Evolutionary conservation across 148 eudicot genomes (phyloP), one percentile per base, ranked within the genome.

Genomic region (Nyssa sinensis): DNA sequence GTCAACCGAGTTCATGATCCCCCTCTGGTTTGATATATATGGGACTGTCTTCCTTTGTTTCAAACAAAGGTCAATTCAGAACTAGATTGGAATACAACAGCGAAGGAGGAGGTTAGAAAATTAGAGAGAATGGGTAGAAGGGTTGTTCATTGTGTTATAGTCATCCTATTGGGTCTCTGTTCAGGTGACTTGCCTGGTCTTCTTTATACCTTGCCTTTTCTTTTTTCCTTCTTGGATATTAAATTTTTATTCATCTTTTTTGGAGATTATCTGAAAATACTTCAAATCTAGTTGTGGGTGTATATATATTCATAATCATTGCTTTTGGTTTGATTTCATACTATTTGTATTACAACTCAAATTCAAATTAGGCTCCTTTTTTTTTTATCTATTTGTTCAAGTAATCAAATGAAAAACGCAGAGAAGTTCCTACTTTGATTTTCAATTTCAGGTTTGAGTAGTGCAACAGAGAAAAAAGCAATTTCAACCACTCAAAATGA

Each of bases 401-500:
- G 44, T 3, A 37, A 37, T 9, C 44, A 37, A 37, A n/a, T n/a
- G n/a, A n/a, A n/a, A n/a, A n/a, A n/a, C n/a, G 44, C 44, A 37
- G 5, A 37, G 9, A 37, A 37, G 9, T 37, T 37, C 9, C 5
- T 8, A 62, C 1, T 28, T 7, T 62, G 64, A 25, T 62, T 25
- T 9, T 64, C 44, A 70, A 74, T 67, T 67, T 74, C 83, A 76
- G 73, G 83, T 66, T 64, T n/a, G 19, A 1, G 24, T 55, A 1
- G 24, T 55, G 25, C 23, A 53, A 53, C 37, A 53, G 69, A 63
- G 47, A 32, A 55, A 61, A 21, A 14, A 1, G 4, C 58, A 68
- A 81, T 82, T 69, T 84, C 88, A 69, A 70, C 80, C 49, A 77
- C 80, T 9, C 72, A 87, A 81, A 85, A 64, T 74, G 98, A 94